Percentiles rank a stretch among this genome's conserved stretches.
Evolutionary conservation across 2,329 filamentous ascomycete genomes (phyloP).

Genomic region (Plectosphaerella cucumerina): DNA sequence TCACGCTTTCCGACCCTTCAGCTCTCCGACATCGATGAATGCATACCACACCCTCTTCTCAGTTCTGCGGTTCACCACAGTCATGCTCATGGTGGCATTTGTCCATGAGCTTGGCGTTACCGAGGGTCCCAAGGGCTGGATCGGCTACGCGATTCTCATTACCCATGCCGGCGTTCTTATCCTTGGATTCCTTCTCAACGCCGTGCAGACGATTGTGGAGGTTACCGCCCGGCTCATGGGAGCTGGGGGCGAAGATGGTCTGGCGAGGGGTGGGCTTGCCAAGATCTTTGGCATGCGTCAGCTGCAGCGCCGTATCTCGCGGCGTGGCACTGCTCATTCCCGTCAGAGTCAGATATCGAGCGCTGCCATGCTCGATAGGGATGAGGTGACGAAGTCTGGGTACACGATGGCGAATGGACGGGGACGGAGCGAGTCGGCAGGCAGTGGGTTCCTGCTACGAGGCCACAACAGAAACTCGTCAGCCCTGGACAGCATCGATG

Average conservation of each 20-base stretch:
- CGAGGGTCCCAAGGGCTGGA: constrained; percentile 84
- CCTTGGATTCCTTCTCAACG: constrained; percentile 90
- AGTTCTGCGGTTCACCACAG: constrained; percentile 67
- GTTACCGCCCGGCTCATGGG: constrained; percentile 79
- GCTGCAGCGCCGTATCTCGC: constrained; percentile 67
- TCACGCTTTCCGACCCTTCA: constrained; percentile 85
- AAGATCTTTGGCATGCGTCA: constrained; percentile 93
- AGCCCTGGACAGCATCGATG: constrained; percentile 47
- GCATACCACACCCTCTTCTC: constrained; percentile 87
- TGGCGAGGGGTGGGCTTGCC: constrained; percentile 75
- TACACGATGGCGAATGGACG: constrained; percentile 51
- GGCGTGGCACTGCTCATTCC: constrained; percentile 55
- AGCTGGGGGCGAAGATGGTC: constrained; percentile 73
- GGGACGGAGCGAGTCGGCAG: constrained; percentile 57
- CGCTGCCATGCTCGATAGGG: constrained; percentile 71
- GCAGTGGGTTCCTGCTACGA: constrained; percentile 43
- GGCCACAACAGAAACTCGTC: constrained; percentile 49
- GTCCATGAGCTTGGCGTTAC: constrained; percentile 75
- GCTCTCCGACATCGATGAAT: constrained; percentile 94
- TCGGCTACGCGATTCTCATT: constrained; percentile 85
- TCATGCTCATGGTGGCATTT: constrained; percentile 78
- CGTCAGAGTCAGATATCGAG: constrained; percentile 80
- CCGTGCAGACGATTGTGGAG: constrained; percentile 85
- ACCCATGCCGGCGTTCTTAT: constrained; percentile 82
- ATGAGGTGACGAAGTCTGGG: constrained; percentile 60